Conservation (phyloP, 164 flowering plant genomes). For the Cinnamomum chago region DNA sequence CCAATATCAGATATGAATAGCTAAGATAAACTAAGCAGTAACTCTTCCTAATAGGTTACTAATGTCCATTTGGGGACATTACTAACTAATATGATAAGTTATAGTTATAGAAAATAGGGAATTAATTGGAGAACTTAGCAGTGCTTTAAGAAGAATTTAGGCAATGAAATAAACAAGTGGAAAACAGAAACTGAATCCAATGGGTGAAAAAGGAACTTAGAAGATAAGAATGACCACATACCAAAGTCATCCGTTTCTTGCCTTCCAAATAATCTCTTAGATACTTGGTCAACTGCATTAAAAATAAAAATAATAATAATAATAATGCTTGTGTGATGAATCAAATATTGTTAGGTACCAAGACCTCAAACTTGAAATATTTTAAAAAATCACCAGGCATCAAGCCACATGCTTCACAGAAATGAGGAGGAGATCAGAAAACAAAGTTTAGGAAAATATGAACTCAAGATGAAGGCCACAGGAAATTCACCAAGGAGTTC, state of each 20-base stretch:
- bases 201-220: no score
- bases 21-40: background rate
- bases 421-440: background rate
- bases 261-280: slow-evolving; percentile 86
- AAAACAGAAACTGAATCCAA: no score
- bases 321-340: background rate
- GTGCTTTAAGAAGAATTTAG: background rate
- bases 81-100: no score
- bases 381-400: background rate
- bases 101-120: no score
- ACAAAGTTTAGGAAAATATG: background rate
- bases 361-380: background rate
- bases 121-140: background rate
- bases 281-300: slow-evolving; percentile 69
- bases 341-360: background rate
- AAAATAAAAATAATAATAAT: background rate
- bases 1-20: background rate
- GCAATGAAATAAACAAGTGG: background rate
- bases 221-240: slow-evolving; percentile 21
- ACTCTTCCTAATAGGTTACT: no score
- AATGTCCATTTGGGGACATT: no score
- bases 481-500: slow-evolving; percentile 61
- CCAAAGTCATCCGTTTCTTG: slow-evolving; percentile 85
- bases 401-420: background rate
- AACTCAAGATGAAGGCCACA: slow-evolving; percentile 2